Percentiles rank a stretch among this genome's conserved stretches.
Evolutionary conservation across 345 rosid genomes (phyloP).

Genomic region (Eucalyptus coolabah): DNA sequence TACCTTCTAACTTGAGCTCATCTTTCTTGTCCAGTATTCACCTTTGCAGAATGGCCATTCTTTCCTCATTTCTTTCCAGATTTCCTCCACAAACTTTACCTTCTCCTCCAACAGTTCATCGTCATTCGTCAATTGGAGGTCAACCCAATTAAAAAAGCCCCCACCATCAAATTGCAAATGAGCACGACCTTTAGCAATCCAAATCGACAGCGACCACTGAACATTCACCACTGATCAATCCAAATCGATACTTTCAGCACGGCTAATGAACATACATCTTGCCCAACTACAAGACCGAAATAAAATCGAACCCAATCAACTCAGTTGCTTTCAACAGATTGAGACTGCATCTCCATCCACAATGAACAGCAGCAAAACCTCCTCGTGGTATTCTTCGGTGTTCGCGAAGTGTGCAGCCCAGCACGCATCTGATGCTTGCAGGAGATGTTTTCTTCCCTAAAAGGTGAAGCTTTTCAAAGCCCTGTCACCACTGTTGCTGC

Average conservation of each 20-base stretch:
- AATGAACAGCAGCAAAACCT: too few species aligned
- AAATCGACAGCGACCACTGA: neutral
- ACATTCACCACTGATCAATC: neutral
- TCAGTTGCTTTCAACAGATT: too few species aligned
- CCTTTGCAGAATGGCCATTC: neutral
- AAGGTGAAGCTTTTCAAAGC: too few species aligned
- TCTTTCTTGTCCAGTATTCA: neutral
- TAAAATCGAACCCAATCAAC: too few species aligned
- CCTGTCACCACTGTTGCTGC: too few species aligned
- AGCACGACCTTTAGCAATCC: neutral
- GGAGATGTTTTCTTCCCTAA: too few species aligned
- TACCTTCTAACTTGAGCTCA: neutral
- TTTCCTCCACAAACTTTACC: neutral
- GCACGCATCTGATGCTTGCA: too few species aligned
- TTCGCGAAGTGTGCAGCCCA: too few species aligned
- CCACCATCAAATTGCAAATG: neutral
- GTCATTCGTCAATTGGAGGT: neutral
- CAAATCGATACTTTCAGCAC: neutral
- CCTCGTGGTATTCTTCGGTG: too few species aligned
- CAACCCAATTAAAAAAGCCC: neutral
- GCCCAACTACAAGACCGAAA: too few species aligned
- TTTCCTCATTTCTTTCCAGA: neutral
- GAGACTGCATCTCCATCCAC: too few species aligned
- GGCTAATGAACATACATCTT: neutral
- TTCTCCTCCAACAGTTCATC: neutral